These are phyloP conservation scores for Clonostachys byssicola DNA, from an alignment of 2,329 filamentous ascomycete species.

Conservation along the genomic window DNA sequence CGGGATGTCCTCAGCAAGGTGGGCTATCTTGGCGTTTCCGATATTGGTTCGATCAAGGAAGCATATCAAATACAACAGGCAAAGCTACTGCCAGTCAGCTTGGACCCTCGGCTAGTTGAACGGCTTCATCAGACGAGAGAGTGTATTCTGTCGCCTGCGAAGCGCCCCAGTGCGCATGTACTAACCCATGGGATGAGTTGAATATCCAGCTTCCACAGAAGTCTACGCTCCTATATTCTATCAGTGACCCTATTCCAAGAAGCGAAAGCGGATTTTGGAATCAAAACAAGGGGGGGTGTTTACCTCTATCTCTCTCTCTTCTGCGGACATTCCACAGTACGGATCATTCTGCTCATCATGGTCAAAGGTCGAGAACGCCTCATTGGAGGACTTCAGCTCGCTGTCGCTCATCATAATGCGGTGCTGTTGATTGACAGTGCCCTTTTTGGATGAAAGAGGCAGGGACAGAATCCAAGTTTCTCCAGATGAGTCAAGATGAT, in stretches of 20 bases:
- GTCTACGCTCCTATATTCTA: constrained; percentile 48
- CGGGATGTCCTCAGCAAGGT: constrained; percentile 25
- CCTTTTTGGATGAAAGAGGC: too few relatives aligned
- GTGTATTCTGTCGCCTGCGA: neutral
- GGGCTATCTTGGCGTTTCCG: constrained; percentile 10
- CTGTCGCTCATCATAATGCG: constrained; percentile 22
- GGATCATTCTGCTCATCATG: constrained; percentile 24
- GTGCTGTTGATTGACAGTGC: too few relatives aligned
- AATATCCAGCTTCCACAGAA: constrained; percentile 58
- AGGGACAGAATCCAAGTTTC: too few relatives aligned
- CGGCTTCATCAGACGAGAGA: neutral
- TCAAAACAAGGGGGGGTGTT: too few relatives aligned
- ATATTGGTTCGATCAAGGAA: constrained; percentile 14
- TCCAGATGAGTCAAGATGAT: too few relatives aligned
- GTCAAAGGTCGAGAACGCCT: constrained; percentile 17
- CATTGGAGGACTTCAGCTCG: constrained; percentile 14
- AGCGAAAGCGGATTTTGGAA: too few relatives aligned
- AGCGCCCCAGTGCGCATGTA: neutral
- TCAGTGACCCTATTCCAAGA: too few relatives aligned
- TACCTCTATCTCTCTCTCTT: constrained; percentile 46
- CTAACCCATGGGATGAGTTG: constrained; percentile 56
- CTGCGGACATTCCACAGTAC: constrained; percentile 60
- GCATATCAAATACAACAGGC: constrained; percentile 68
- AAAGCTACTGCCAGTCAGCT: constrained; percentile 39
- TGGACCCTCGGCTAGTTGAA: neutral